phyloP scores from a whole-genome alignment of 768 basidiomycete genomes.

The Auricularia sp. region DNA sequence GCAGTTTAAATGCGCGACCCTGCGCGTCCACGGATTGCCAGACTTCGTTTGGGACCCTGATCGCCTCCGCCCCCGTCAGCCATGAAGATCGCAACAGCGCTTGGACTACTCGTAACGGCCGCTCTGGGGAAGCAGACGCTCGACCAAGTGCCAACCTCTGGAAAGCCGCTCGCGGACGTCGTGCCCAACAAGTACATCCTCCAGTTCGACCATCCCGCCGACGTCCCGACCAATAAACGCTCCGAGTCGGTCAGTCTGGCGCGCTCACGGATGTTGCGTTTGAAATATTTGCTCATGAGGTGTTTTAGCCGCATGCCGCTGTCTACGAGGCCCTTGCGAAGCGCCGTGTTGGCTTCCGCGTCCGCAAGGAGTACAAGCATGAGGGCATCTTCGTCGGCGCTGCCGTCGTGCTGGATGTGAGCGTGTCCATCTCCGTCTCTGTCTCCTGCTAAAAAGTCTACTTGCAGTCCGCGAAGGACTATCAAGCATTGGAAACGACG shows the following conservation, averaged over 20 bases:
- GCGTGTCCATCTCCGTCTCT: conserved; percentile 10
- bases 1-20: too few species aligned
- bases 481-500: conserved; percentile 12
- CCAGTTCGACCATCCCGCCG: background rate
- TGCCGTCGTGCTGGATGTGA: conserved; percentile 37
- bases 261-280: background rate
- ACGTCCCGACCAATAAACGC: background rate
- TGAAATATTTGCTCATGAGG: background rate
- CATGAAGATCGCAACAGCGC: too few species aligned
- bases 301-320: background rate
- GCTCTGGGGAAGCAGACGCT: too few species aligned
- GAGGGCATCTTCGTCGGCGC: conserved; percentile 51
- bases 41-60: too few species aligned
- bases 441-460: conserved; percentile 3
- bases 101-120: too few species aligned
- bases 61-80: too few species aligned
- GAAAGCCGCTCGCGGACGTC: background rate
- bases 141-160: too few species aligned
- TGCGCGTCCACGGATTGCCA: too few species aligned
- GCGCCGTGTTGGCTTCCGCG: conserved; percentile 14
- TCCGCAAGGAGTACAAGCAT: conserved; percentile 32
- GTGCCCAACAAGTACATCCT: background rate
- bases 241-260: background rate
- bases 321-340: conserved; percentile 25
- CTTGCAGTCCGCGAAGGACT: background rate